Evolutionary conservation across 257 asterid genomes (phyloP), one percentile per base, ranked within the genome.

Genomic region (Ophiorrhiza pumila): DNA sequence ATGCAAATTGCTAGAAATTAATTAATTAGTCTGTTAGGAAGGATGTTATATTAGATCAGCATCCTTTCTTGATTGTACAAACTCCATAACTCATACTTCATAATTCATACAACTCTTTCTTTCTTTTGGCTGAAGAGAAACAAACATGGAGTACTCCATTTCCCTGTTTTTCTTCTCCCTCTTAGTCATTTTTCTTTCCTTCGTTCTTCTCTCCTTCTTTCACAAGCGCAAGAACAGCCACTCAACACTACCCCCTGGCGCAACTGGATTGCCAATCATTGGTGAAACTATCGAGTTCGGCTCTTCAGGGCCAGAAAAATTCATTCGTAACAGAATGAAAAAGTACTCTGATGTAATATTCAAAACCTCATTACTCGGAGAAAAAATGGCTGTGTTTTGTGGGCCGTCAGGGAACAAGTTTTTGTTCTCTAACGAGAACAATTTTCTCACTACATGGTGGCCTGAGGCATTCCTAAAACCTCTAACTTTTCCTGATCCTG

Each of bases 341-440:
- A 86, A 81, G 31, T 78, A 76, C 86, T 88, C 91, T 0, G 83
- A 86, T 0, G 81, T 85, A 0, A 86, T 88, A 1, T 88, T 88
- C 70, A 78, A 13, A 74, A 88, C 87, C 37, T 86, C 91, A 0
- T 67, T 88, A 43, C 25, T 86, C 25, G 95, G 91, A 5, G 91
- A 88, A 43, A 83, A 80, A 58, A 79, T 86, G 90, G 89, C 86
- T 0, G 75, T 84, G 43, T 88, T 88, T 45, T 88, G 89, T 4
- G 93, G 93, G 2, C 79, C 88, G 14, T 85, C 69, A 65, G 91
- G 94, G 53, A 88, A 88, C 82, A 88, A 88, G 73, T 88, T 86
- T 41, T 76, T 88, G 39, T 86, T 87, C 91, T 77, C 42, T 45
- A 86, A 77, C 52, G 87, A 86, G 52, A 81, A 68, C 79, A 86